phyloP scores from a whole-genome alignment of 1,284 basidiomycete species.

The Ceratobasidium sp. region DNA sequence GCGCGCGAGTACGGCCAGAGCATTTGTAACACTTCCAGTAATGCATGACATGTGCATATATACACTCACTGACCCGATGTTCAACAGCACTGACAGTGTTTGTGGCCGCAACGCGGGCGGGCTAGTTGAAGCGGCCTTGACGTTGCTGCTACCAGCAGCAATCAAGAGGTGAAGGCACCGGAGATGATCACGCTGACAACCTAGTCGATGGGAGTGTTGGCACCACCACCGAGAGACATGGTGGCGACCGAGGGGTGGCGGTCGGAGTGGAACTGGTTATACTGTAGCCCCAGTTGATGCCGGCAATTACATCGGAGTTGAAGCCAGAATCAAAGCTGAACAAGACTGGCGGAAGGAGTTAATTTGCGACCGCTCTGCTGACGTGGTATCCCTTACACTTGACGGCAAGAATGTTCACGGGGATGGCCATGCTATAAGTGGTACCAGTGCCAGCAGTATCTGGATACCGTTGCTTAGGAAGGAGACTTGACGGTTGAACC shows the following conservation, averaged over 20 bases:
- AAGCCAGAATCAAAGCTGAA: constrained; percentile 92
- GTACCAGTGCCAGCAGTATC: constrained; percentile 34
- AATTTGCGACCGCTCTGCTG: not conserved
- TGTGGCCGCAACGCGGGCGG: constrained; percentile 76
- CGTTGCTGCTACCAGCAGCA: constrained; percentile 83
- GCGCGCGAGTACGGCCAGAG: too few relatives aligned
- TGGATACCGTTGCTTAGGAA: not conserved
- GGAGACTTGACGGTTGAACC: too few relatives aligned
- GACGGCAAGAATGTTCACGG: constrained; percentile 32
- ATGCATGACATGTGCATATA: too few relatives aligned
- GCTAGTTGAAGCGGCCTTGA: constrained; percentile 58
- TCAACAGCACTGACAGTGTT: constrained; percentile 91
- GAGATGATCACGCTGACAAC: constrained; percentile 69
- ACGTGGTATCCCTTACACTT: constrained; percentile 6
- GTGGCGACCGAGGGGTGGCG: constrained; percentile 44
- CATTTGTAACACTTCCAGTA: too few relatives aligned
- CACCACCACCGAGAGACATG: constrained; percentile 46
- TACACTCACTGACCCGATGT: too few relatives aligned
- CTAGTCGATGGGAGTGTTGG: constrained; percentile 45
- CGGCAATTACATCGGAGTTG: constrained; percentile 92
- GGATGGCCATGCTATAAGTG: constrained; percentile 30
- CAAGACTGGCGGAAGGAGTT: constrained; percentile 68
- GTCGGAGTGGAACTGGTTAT: constrained; percentile 58
- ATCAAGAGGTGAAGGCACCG: constrained; percentile 91
- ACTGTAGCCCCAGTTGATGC: constrained; percentile 88